Conservation (phyloP, 768 basidiomycete species). For the Phanerochaete carnosa region DNA sequence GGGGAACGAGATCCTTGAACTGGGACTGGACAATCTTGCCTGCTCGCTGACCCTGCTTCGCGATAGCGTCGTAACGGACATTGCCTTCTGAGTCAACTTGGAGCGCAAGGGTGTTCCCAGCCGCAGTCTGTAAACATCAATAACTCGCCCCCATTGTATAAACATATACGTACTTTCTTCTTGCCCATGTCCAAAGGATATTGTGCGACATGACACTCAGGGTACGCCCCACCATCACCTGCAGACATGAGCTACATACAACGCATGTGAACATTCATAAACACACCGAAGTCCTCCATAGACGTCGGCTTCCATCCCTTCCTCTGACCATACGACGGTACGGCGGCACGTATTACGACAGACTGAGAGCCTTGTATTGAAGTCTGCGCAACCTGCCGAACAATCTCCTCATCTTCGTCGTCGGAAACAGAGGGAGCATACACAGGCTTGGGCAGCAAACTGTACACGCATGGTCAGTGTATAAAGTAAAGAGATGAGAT, state of each 20-base stretch:
- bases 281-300: conserved; percentile 81
- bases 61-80: conserved; percentile 96
- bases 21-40: conserved; percentile 90
- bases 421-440: conserved; percentile 51
- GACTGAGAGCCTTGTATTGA: conserved; percentile 30
- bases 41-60: conserved; percentile 87
- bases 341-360: conserved; percentile 46
- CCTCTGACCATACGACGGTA: conserved; percentile 86
- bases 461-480: conserved; percentile 26
- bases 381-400: conserved; percentile 25
- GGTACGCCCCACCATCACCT: conserved; percentile 87
- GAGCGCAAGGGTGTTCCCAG: conserved; percentile 92
- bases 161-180: conserved; percentile 69
- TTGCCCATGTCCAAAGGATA: conserved; percentile 94
- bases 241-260: conserved; percentile 8
- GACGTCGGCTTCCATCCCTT: conserved; percentile 80
- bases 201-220: conserved; percentile 96
- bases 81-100: conserved; percentile 97
- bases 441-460: conserved; percentile 66
- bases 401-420: conserved; percentile 51
- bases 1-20: conserved; percentile 96
- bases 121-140: conserved; percentile 58
- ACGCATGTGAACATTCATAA: conserved; percentile 11
- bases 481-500: neutral
- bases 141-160: neutral